Base-by-base conservation (phyloP, 345 rosid species). In the Carallia brachiata region DNA sequence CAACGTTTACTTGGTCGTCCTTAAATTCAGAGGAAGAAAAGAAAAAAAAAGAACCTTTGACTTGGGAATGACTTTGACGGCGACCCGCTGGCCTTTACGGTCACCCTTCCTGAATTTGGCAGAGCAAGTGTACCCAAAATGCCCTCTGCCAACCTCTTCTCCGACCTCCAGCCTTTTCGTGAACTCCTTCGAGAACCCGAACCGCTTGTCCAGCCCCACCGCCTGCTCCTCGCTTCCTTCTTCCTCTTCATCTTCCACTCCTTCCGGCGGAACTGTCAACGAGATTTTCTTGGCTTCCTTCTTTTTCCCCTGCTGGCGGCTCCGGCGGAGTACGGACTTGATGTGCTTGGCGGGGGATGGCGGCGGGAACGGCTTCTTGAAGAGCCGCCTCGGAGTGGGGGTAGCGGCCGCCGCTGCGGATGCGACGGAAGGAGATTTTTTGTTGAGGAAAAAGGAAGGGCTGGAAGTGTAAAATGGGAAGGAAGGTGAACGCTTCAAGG, bases 331-430 rank as follows among this genome's bases (percentile, higher is more conserved):
- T 62, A 88, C 89, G 1, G 94, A 92, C 27, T 84, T 75, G 19
- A 96, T 89, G 78, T 96, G 98, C 81, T 88, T 96, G 48, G 99
- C 96, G 6, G 98, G 98, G 2, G 99, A 96, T 0, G 93, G 98
- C 31, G 99, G 99, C 17, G 93, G 91, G 67, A 94, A 87, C 4
- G 96, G 92, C 47, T 87, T 72, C 73, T 77, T 88, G 78, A 95
- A 95, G 73, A 90, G 78, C 70, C 97, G 66, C 55, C 70, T 84
- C 1, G 97, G 99, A 6, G 97, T 95, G 2, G 96, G 84, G 75
- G 82, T 86, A 8, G 69, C 79, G 61, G 81, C 83, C 10, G 77
- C 67, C 36, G 90, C 82, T 68, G 92, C 82, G 73, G 91, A 86
- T 75, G 86, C 88, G 57, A 75, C 89, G 71, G 89, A 87, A 40